Evolutionary conservation across 2,329 filamentous ascomycete genomes (phyloP).

Genomic region (Aspergillus sp.): DNA sequence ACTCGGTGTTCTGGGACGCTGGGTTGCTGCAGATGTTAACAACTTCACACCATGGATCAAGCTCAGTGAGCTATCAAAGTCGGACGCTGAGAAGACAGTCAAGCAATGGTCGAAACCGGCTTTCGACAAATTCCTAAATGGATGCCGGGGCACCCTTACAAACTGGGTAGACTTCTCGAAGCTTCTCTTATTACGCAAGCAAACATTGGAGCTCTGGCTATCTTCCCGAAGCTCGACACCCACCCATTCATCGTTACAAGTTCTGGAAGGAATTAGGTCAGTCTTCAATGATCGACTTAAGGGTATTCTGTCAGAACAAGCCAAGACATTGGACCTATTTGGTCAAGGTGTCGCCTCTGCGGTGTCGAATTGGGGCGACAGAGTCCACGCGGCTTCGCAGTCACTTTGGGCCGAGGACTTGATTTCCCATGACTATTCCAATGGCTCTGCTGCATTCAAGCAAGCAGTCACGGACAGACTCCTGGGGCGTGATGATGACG

Average conservation of each 20-base stretch:
- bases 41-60: conserved; percentile 87
- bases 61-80: conserved; percentile 71
- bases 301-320: conserved; percentile 63
- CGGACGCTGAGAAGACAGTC: conserved; percentile 62
- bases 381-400: conserved; percentile 52
- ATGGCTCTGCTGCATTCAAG: conserved; percentile 69
- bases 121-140: conserved; percentile 61
- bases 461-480: conserved; percentile 68
- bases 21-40: conserved; percentile 79
- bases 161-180: conserved; percentile 66
- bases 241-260: conserved; percentile 55
- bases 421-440: conserved; percentile 65
- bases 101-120: conserved; percentile 65
- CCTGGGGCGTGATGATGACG: conserved; percentile 69
- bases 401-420: conserved; percentile 69
- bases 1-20: conserved; percentile 74
- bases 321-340: conserved; percentile 65
- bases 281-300: conserved; percentile 70
- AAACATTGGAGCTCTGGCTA: conserved; percentile 74
- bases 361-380: conserved; percentile 62
- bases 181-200: conserved; percentile 69
- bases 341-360: conserved; percentile 65
- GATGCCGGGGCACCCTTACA: conserved; percentile 62
- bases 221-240: conserved; percentile 64
- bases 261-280: conserved; percentile 69